Evolutionary conservation across 1,139 yeast genomes (phyloP).

Genomic region (Yamadazyma taylorii): DNA sequence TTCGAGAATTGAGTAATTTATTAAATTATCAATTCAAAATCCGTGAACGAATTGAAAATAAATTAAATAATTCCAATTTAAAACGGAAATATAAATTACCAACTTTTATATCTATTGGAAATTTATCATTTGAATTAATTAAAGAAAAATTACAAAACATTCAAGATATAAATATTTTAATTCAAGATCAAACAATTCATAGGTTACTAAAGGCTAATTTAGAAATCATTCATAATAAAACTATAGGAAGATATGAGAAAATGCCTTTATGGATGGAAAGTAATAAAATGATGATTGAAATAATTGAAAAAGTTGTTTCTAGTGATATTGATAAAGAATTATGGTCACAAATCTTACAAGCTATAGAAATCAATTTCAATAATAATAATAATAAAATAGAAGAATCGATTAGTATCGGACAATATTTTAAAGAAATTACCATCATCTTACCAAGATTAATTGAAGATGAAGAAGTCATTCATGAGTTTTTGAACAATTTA

Average conservation of each 20-base stretch:
- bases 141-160: constrained; percentile 31
- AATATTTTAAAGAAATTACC: constrained; percentile 43
- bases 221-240: constrained; percentile 31
- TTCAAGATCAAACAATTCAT: constrained; percentile 48
- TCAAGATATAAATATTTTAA: constrained; percentile 30
- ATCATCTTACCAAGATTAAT: constrained; percentile 40
- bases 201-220: constrained; percentile 25
- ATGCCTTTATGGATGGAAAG: constrained; percentile 48
- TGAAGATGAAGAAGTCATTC: constrained; percentile 28
- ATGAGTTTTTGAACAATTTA: constrained; percentile 39
- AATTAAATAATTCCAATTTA: constrained; percentile 25
- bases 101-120: constrained; percentile 65
- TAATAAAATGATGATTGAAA: constrained; percentile 27
- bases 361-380: constrained; percentile 43
- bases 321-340: constrained; percentile 24
- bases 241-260: constrained; percentile 31
- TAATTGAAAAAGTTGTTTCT: constrained; percentile 19
- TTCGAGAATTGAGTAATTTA: constrained; percentile 55
- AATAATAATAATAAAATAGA: constrained; percentile 26
- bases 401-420: constrained; percentile 50
- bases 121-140: constrained; percentile 46
- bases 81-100: constrained; percentile 51
- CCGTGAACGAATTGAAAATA: constrained; percentile 49
- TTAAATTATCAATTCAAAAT: constrained; percentile 60
- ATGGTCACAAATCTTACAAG: constrained; percentile 47